A percentile compares a stretch with the other conserved stretches of the same genome.
These are phyloP conservation scores for Filobasidium floriforme DNA, from an alignment of 768 basidiomycete genomes.

Conservation along the genomic window DNA sequence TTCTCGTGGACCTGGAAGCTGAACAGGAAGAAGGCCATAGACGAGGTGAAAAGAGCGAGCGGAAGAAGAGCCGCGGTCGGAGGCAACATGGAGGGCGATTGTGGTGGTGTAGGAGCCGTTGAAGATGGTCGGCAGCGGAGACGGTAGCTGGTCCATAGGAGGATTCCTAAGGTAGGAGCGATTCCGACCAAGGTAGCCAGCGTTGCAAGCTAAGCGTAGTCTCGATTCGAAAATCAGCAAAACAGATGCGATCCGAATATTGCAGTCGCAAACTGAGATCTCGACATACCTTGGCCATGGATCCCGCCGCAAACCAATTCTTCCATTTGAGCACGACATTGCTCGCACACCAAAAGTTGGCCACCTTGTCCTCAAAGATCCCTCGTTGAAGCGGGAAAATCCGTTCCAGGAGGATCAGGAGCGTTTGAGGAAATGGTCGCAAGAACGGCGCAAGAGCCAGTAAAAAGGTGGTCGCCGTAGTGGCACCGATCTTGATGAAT, in stretches of 20 bases:
- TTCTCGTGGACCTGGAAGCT: slow-evolving; percentile 97
- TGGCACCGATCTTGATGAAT: slow-evolving; percentile 60
- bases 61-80: slow-evolving; percentile 65
- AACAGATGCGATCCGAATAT: neutral
- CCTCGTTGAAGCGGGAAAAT: slow-evolving; percentile 86
- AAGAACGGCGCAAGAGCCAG: slow-evolving; percentile 74
- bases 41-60: slow-evolving; percentile 68
- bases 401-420: slow-evolving; percentile 62
- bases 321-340: slow-evolving; percentile 86
- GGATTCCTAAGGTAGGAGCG: slow-evolving; percentile 43
- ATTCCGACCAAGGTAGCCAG: slow-evolving; percentile 65
- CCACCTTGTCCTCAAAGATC: slow-evolving; percentile 52
- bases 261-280: neutral
- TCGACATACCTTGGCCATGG: slow-evolving; percentile 30
- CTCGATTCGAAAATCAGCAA: neutral
- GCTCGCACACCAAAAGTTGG: slow-evolving; percentile 94
- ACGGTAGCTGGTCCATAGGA: slow-evolving; percentile 34
- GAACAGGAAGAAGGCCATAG: slow-evolving; percentile 90
- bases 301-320: slow-evolving; percentile 28
- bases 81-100: neutral
- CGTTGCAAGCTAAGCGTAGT: slow-evolving; percentile 52
- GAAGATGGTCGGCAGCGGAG: slow-evolving; percentile 1
- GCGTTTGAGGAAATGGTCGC: slow-evolving; percentile 47
- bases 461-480: slow-evolving; percentile 59
- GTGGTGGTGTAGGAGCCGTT: slow-evolving; percentile 2